A percentile compares a stretch with the other conserved stretches of the same genome.
These are phyloP conservation scores for Teunomyces panamensis DNA, from an alignment of 805 yeast genomes.

Conservation along the genomic window DNA sequence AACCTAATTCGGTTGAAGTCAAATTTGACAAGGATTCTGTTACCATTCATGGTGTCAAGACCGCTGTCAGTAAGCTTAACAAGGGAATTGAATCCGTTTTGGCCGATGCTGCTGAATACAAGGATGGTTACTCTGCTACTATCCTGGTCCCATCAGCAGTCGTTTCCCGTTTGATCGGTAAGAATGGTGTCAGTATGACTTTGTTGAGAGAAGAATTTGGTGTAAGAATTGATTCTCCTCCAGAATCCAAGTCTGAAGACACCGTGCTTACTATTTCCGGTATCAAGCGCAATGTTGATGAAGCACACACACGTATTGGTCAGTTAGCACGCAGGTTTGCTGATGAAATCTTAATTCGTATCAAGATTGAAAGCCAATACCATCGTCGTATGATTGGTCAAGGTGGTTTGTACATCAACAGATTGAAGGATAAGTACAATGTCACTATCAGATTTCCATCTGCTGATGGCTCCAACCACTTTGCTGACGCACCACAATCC, in stretches of 20 bases:
- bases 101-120: constrained; percentile 53
- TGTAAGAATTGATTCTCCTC: constrained; percentile 66
- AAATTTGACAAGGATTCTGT: constrained; percentile 49
- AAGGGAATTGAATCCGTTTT: constrained; percentile 53
- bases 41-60: constrained; percentile 64
- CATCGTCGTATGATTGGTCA: constrained; percentile 85
- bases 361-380: constrained; percentile 71
- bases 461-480: constrained; percentile 21
- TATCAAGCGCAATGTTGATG: constrained; percentile 71
- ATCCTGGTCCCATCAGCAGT: constrained; percentile 64
- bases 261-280: constrained; percentile 65
- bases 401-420: constrained; percentile 73
- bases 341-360: constrained; percentile 66
- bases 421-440: constrained; percentile 83
- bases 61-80: constrained; percentile 55
- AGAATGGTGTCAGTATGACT: constrained; percentile 74
- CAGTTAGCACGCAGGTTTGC: constrained; percentile 71
- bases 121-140: constrained; percentile 43
- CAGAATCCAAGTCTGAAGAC: constrained; percentile 17
- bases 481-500: constrained; percentile 40
- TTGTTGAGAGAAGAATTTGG: constrained; percentile 69
- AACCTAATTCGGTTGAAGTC: constrained; percentile 41
- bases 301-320: constrained; percentile 58
- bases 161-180: constrained; percentile 84
- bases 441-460: constrained; percentile 77